Evolutionary conservation across 73 alveolate genomes (phyloP), one percentile per base, ranked within the genome.

Genomic region (Paramecium biaurelia): DNA sequence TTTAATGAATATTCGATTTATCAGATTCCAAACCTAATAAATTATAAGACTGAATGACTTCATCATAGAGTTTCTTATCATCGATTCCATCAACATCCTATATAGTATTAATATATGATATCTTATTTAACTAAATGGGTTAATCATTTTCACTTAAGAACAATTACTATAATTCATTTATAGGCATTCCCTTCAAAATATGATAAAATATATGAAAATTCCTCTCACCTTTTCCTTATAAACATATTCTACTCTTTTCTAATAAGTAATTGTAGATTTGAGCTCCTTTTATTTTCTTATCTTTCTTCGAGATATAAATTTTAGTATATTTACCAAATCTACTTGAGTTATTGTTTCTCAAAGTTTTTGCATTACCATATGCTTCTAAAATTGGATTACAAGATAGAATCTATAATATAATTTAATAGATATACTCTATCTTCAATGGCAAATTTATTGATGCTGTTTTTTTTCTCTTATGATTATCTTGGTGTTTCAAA

Each of bases 311-410:
- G 37, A 97, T 92, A 94, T 94, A 97, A 47, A 99, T 93, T 86
- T 96, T 96, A 47, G 98, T 98, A 93, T 97, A 98, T 93, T 98
- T 98, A 34, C 99, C 99, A 92, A 99, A 98, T 82, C 99, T 92
- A 70, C 99, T 93, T 74, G 98, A 95, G 58, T 97, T 98, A 92
- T 97, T 96, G 56, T 97, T 97, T 76, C 96, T 95, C 28, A 97
- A 53, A 7, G 99, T 97, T 85, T 98, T 98, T 0, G 99, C 99
- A 93, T 99, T 98, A 34, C 99, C 99, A 89, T 98, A 99, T 9
- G 99, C 99, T 89, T 99, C 99, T 24, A 99, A 95, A n/a, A 99
- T 92, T 12, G 99, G 99, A 93, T 98, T 98, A 56, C 99, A 97
- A 57, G 96, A 98, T 34, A 98, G 95, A 26, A 99, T 98, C 93